A percentile compares a stretch with the other conserved stretches of the same genome.
phyloP scores from a whole-genome alignment of 192 early-diverging fungal genomes.

The Haplosporangium gracile region DNA sequence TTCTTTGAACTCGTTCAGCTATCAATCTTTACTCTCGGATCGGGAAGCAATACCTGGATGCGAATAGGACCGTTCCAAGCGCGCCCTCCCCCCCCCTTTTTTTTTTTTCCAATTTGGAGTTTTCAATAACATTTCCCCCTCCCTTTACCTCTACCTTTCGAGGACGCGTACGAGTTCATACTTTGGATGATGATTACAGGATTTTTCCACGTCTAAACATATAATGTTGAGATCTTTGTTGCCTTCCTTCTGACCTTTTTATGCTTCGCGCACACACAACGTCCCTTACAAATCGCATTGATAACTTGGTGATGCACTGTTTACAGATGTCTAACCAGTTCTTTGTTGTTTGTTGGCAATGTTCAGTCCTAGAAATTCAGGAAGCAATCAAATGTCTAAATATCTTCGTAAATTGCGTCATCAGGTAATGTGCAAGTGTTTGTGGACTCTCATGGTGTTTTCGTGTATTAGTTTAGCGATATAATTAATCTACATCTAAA shows the following conservation, averaged over 20 bases:
- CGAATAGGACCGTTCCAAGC: too few species aligned
- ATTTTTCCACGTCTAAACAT: slow-evolving; percentile 57
- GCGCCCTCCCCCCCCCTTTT: too few species aligned
- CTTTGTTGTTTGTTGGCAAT: not conserved
- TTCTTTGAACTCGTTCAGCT: not conserved
- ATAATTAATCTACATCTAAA: not conserved
- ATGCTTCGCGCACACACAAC: not conserved
- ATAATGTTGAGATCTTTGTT: slow-evolving; percentile 56
- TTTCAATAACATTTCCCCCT: not conserved
- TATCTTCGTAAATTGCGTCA: not conserved
- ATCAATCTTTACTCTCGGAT: too few species aligned
- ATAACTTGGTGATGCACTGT: not conserved
- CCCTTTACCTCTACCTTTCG: not conserved
- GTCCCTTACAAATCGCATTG: not conserved
- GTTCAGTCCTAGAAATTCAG: not conserved
- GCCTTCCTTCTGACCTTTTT: slow-evolving; percentile 54
- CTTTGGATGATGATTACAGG: slow-evolving; percentile 56
- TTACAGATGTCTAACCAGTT: not conserved
- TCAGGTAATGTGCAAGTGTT: not conserved
- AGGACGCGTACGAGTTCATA: not conserved
- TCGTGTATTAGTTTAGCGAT: not conserved
- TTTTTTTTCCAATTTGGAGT: not conserved
- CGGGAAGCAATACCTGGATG: too few species aligned
- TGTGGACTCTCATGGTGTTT: not conserved
- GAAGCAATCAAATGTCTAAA: not conserved